phyloP scores from a whole-genome alignment of 345 rosid genomes.

The Salix udensis region DNA sequence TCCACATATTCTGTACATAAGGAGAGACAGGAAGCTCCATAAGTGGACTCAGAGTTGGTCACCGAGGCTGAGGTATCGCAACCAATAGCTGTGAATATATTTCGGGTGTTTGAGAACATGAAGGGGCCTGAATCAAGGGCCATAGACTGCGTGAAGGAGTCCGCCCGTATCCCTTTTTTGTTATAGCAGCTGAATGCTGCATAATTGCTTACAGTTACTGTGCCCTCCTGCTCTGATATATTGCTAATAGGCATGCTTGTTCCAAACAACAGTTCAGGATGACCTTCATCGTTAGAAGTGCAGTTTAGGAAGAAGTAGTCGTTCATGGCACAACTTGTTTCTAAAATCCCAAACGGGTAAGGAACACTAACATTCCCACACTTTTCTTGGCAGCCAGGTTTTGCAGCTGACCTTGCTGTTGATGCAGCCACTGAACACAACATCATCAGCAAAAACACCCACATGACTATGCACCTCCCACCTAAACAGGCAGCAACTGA shows the following conservation, averaged over 20 bases:
- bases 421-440: not conserved
- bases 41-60: not conserved
- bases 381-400: not conserved
- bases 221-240: no score
- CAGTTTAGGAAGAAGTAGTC: not conserved
- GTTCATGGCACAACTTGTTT: conserved; percentile 9
- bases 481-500: not conserved
- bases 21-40: conserved; percentile 16
- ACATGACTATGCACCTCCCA: not conserved
- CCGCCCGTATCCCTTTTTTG: no score
- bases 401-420: not conserved
- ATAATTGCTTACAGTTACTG: no score
- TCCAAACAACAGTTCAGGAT: no score
- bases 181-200: no score
- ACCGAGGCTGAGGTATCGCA: conserved; percentile 11
- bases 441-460: not conserved
- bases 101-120: conserved; percentile 12
- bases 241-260: no score
- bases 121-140: not conserved
- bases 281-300: no score
- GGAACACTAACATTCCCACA: conserved; percentile 28
- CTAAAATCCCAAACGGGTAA: conserved; percentile 25
- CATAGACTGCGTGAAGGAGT: no score
- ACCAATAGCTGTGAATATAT: conserved; percentile 29
- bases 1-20: not conserved